phyloP scores from a whole-genome alignment of 2,329 filamentous ascomycete species.

The Clonostachys byssicola region DNA sequence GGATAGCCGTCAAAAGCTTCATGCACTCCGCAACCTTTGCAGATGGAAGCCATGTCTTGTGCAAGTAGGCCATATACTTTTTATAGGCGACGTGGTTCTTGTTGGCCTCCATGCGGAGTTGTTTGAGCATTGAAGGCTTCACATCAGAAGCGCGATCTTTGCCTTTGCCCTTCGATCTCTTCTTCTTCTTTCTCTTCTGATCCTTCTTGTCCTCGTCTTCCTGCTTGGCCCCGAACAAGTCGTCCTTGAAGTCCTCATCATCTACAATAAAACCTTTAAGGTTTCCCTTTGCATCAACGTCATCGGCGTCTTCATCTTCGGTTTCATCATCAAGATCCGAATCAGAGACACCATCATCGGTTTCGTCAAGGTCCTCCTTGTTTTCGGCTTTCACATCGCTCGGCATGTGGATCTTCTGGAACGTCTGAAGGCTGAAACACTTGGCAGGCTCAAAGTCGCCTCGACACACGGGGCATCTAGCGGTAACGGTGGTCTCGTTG shows the following conservation, averaged over 20 bases:
- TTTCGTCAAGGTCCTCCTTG: slow-evolving; percentile 26
- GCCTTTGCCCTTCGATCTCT: slow-evolving; percentile 31
- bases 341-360: slow-evolving; percentile 24
- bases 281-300: slow-evolving; percentile 23
- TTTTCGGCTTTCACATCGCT: slow-evolving; percentile 31
- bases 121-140: slow-evolving; percentile 53
- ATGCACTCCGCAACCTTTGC: slow-evolving; percentile 81
- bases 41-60: slow-evolving; percentile 67
- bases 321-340: slow-evolving; percentile 19
- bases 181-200: slow-evolving; percentile 20
- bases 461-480: slow-evolving; percentile 71
- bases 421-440: slow-evolving; percentile 70
- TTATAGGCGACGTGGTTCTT: slow-evolving; percentile 61
- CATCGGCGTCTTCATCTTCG: slow-evolving; percentile 18
- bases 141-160: slow-evolving; percentile 19
- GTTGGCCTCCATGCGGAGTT: slow-evolving; percentile 61
- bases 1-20: slow-evolving; percentile 65
- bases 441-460: slow-evolving; percentile 60
- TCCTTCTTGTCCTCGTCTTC: slow-evolving; percentile 6
- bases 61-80: slow-evolving; percentile 66
- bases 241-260: slow-evolving; percentile 21
- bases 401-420: slow-evolving; percentile 68
- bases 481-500: slow-evolving; percentile 23
- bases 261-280: slow-evolving; percentile 51
- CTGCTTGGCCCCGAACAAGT: slow-evolving; percentile 2